phyloP scores from a whole-genome alignment of 2,329 filamentous ascomycete species.

The Knoxdaviesia capensis region DNA sequence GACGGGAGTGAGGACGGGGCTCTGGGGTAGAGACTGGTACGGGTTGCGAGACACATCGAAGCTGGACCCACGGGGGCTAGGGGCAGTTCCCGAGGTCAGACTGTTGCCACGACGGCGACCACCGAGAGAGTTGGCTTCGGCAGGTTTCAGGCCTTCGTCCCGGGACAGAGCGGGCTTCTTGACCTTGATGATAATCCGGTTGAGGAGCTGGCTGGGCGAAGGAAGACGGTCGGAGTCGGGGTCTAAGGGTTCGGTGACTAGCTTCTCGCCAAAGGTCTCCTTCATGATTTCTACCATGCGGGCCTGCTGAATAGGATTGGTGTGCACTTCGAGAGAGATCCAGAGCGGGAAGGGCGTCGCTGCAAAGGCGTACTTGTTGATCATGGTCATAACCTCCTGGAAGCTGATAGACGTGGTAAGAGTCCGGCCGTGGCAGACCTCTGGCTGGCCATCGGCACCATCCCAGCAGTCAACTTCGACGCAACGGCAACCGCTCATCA shows the following conservation, averaged over 20 bases:
- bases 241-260: conserved; percentile 59
- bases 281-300: conserved; percentile 83
- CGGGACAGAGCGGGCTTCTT: conserved; percentile 44
- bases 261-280: conserved; percentile 58
- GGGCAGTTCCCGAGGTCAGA: conserved; percentile 50
- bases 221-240: conserved; percentile 50
- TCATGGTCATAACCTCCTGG: conserved; percentile 75
- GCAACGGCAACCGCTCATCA: conserved; percentile 79
- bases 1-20: conserved; percentile 29
- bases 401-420: conserved; percentile 80
- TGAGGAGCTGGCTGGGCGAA: conserved; percentile 66
- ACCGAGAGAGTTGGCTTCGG: no score
- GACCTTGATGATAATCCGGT: conserved; percentile 81
- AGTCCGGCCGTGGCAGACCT: conserved; percentile 80
- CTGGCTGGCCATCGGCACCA: conserved; percentile 66
- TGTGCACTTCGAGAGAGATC: conserved; percentile 91
- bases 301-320: conserved; percentile 61
- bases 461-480: conserved; percentile 99
- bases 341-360: conserved; percentile 78
- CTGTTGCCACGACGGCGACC: conserved; percentile 40
- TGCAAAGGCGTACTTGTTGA: conserved; percentile 85
- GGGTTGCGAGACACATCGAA: conserved; percentile 30
- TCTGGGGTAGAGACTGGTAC: conserved; percentile 30
- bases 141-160: conserved; percentile 15
- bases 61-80: conserved; percentile 19